Conservation (phyloP, 1,284 basidiomycete species). For the Neonothopanus nambi region DNA sequence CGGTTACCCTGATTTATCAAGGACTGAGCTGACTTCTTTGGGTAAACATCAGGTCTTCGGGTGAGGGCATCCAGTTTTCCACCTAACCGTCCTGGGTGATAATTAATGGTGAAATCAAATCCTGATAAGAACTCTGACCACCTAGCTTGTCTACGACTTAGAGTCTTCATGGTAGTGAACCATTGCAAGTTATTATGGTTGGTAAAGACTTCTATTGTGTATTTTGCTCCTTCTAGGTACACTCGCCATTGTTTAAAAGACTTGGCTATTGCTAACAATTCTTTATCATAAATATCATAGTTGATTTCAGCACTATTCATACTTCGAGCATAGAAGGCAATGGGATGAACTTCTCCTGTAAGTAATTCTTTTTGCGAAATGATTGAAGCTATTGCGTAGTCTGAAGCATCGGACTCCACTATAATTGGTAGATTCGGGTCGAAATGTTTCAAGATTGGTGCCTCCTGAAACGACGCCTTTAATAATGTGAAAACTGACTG, state of each 20-base stretch:
- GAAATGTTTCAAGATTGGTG: too few relatives aligned
- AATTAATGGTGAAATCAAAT: constrained; percentile 6
- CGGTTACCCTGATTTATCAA: neutral
- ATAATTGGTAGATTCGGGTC: constrained; percentile 34
- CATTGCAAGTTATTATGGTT: constrained; percentile 33
- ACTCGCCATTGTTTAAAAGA: constrained; percentile 28
- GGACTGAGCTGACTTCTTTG: neutral
- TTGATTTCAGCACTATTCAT: too few relatives aligned
- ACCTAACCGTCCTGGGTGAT: constrained; percentile 3
- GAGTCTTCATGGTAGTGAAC: constrained; percentile 22
- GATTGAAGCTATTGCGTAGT: constrained; percentile 18
- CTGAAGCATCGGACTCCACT: constrained; percentile 25
- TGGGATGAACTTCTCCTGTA: too few relatives aligned
- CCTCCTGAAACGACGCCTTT: constrained; percentile 15
- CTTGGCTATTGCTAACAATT: neutral
- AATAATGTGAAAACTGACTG: constrained; percentile 13
- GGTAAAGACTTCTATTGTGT: constrained; percentile 23
- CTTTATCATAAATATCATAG: too few relatives aligned
- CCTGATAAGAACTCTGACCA: constrained; percentile 33
- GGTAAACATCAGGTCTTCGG: constrained; percentile 2
- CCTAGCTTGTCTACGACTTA: constrained; percentile 27
- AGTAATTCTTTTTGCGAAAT: constrained; percentile 31
- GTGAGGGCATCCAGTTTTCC: constrained; percentile 7
- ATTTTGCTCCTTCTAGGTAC: constrained; percentile 25
- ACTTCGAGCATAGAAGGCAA: too few relatives aligned